A percentile compares a stretch with the other conserved stretches of the same genome.
Evolutionary conservation across 805 yeast genomes (phyloP).

Genomic region (Grigorovia yakushimaensis): DNA sequence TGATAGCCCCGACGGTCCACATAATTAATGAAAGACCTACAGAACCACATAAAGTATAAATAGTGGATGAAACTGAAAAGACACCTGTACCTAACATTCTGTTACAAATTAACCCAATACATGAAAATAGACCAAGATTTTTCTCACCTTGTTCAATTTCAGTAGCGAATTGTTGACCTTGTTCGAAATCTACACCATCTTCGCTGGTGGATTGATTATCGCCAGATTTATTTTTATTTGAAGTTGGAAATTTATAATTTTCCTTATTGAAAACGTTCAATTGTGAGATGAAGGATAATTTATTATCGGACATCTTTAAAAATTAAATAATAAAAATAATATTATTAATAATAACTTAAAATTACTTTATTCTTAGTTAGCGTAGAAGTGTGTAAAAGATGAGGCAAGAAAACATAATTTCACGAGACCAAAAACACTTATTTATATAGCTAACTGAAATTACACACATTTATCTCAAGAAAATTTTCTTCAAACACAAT

Average conservation of each 20-base stretch:
- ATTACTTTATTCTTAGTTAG: background rate
- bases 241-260: slow-evolving; percentile 12
- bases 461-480: background rate
- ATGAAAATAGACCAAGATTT: slow-evolving; percentile 43
- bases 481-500: slow-evolving; percentile 17
- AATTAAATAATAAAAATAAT: background rate
- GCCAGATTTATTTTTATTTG: background rate
- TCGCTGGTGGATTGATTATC: slow-evolving; percentile 1
- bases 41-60: slow-evolving; percentile 45
- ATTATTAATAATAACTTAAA: too few species aligned
- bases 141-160: slow-evolving; percentile 34
- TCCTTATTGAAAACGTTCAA: slow-evolving; percentile 25
- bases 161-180: slow-evolving; percentile 26
- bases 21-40: slow-evolving; percentile 62
- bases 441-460: background rate
- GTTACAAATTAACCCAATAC: slow-evolving; percentile 55
- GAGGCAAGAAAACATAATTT: background rate
- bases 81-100: slow-evolving; percentile 73
- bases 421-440: background rate
- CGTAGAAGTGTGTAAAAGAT: background rate
- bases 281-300: slow-evolving; percentile 17
- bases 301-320: slow-evolving; percentile 10
- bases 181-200: slow-evolving; percentile 12
- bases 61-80: slow-evolving; percentile 57
- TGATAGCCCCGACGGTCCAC: slow-evolving; percentile 68